These are phyloP conservation scores for Echinosophora koreensis DNA, from an alignment of 306 rosid species.

Conservation along the genomic window DNA sequence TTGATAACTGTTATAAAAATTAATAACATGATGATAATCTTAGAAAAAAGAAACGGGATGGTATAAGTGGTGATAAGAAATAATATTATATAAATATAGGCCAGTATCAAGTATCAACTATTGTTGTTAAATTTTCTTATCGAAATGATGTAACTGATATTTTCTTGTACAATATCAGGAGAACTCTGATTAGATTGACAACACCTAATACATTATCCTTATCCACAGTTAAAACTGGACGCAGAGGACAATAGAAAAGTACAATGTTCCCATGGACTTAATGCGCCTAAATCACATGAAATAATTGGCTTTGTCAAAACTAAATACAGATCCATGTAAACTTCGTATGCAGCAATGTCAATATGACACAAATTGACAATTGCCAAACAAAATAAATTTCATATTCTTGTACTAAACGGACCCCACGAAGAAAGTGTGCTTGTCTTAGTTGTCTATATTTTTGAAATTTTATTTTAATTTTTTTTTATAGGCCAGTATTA, in stretches of 20 bases:
- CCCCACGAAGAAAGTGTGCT: not conserved
- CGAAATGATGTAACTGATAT: not conserved
- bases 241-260: not conserved
- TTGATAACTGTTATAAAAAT: no score
- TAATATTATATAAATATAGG: no score
- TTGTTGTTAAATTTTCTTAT: no score
- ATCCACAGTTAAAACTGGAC: conserved; percentile 25
- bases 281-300: not conserved
- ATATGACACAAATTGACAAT: not conserved
- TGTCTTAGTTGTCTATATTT: no score
- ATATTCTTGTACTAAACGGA: not conserved
- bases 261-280: not conserved
- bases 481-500: not conserved
- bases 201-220: conserved; percentile 25
- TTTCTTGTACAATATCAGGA: conserved; percentile 16
- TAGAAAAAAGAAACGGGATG: no score
- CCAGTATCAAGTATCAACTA: no score
- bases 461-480: not conserved
- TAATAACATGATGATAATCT: no score
- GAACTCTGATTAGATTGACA: conserved; percentile 23
- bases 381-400: conserved; percentile 15
- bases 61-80: no score
- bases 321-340: not conserved
- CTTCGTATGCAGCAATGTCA: not conserved
- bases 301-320: not conserved